These are phyloP conservation scores for Eucalyptus tenuipes DNA, from an alignment of 345 rosid genomes.

Conservation along the genomic window DNA sequence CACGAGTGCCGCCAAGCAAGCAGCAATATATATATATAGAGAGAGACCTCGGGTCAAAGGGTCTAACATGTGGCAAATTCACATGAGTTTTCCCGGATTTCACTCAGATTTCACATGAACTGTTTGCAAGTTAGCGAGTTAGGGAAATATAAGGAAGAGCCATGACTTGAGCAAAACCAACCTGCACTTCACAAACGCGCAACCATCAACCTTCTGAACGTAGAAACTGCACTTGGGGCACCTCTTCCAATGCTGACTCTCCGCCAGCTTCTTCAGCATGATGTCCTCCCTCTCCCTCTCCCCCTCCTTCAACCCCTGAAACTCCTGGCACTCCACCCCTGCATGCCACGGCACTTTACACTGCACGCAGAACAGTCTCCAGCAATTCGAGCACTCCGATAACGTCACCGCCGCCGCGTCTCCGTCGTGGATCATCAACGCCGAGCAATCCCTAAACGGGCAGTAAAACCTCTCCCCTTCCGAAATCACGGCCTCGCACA, in stretches of 20 bases:
- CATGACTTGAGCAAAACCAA: background rate
- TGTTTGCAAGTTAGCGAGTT: background rate
- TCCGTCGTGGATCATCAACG: conserved; percentile 24
- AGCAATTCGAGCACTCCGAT: conserved; percentile 26
- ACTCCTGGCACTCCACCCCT: conserved; percentile 13
- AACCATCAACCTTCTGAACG: conserved; percentile 35
- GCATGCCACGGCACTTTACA: conserved; percentile 50
- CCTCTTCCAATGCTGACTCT: conserved; percentile 18
- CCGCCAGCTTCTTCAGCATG: background rate
- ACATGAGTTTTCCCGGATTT: background rate
- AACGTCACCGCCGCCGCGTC: background rate
- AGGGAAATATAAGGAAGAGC: background rate
- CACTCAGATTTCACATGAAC: background rate
- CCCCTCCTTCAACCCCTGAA: conserved; percentile 19
- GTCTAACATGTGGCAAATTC: background rate
- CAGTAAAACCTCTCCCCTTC: conserved; percentile 28
- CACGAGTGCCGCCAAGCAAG: background rate
- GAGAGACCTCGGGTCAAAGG: conserved; percentile 1
- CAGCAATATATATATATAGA: conserved; percentile 7
- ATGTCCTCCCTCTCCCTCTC: conserved; percentile 14
- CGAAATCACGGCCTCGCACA: conserved; percentile 34
- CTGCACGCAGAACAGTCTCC: conserved; percentile 27
- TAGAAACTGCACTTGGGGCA: conserved; percentile 28
- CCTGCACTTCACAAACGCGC: conserved; percentile 16
- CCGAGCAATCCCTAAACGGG: conserved; percentile 47